Evolutionary conservation across 768 basidiomycete species (phyloP).

Genomic region (Gautieria morchelliformis): DNA sequence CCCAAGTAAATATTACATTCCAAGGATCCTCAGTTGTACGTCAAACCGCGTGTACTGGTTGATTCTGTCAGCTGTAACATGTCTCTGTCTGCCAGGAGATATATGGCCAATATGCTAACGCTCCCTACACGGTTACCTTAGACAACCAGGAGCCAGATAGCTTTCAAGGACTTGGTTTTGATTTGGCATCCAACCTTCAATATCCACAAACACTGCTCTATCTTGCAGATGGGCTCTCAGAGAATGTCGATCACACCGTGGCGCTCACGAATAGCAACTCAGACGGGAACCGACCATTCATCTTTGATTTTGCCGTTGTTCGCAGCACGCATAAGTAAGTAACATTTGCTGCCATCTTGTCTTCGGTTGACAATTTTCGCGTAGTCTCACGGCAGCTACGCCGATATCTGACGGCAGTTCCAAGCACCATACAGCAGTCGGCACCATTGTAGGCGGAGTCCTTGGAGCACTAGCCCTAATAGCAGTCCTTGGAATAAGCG

Average conservation of each 20-base stretch:
- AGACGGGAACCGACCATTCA: neutral
- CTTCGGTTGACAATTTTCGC: neutral
- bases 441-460: neutral
- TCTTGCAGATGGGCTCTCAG: constrained; percentile 1
- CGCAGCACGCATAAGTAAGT: neutral
- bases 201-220: constrained; percentile 6
- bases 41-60: neutral
- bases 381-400: too few relatives aligned
- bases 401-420: neutral
- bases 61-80: too few relatives aligned
- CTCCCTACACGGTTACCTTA: neutral
- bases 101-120: constrained; percentile 6
- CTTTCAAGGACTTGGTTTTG: neutral
- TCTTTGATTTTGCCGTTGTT: constrained; percentile 5
- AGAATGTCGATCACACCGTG: neutral
- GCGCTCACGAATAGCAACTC: constrained; percentile 1
- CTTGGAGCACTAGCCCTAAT: neutral
- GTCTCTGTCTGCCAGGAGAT: neutral
- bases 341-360: neutral
- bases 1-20: constrained; percentile 4
- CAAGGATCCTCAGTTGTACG: constrained; percentile 3
- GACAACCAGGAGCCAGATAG: neutral
- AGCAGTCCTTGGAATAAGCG: neutral
- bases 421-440: neutral
- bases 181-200: constrained; percentile 1